A percentile compares a stretch with the other conserved stretches of the same genome.
phyloP scores from a whole-genome alignment of 805 yeast genomes.

The Metschnikowia continentalis region DNA sequence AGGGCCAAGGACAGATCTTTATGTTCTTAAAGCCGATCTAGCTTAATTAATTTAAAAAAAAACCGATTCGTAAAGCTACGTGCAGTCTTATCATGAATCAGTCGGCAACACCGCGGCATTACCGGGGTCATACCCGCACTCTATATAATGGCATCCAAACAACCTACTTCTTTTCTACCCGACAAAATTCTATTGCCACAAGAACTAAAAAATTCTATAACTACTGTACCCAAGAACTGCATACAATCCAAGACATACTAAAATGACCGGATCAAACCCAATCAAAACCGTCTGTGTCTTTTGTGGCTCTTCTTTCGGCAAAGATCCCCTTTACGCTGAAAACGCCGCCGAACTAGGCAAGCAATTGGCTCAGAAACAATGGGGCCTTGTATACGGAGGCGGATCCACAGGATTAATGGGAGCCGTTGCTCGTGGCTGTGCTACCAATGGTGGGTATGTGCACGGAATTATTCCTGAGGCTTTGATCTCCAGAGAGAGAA shows the following conservation, averaged over 20 bases:
- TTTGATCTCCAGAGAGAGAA: conserved; percentile 66
- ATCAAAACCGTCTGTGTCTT: conserved; percentile 68
- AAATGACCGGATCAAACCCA: conserved; percentile 25
- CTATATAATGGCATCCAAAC: not conserved
- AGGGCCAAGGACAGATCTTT: not conserved
- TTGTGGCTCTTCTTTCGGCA: conserved; percentile 82
- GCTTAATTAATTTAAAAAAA: not conserved
- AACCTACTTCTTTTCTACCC: not conserved
- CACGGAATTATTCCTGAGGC: conserved; percentile 89
- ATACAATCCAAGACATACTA: not conserved
- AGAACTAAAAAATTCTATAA: no score
- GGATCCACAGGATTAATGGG: conserved; percentile 88
- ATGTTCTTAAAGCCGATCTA: not conserved
- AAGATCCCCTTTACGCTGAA: conserved; percentile 42
- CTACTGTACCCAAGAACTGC: not conserved
- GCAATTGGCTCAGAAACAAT: conserved; percentile 50
- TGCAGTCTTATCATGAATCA: not conserved
- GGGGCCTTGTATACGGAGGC: conserved; percentile 87
- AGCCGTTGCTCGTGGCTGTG: conserved; percentile 60
- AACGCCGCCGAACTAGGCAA: conserved; percentile 60
- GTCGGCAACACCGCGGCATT: conserved; percentile 12
- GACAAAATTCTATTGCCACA: no score
- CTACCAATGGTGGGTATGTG: conserved; percentile 58
- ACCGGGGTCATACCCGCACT: conserved; percentile 3
- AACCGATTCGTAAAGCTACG: not conserved